Conservation (phyloP, 371 early-diverging fungal genomes). For the Actinomortierella wolfii region DNA sequence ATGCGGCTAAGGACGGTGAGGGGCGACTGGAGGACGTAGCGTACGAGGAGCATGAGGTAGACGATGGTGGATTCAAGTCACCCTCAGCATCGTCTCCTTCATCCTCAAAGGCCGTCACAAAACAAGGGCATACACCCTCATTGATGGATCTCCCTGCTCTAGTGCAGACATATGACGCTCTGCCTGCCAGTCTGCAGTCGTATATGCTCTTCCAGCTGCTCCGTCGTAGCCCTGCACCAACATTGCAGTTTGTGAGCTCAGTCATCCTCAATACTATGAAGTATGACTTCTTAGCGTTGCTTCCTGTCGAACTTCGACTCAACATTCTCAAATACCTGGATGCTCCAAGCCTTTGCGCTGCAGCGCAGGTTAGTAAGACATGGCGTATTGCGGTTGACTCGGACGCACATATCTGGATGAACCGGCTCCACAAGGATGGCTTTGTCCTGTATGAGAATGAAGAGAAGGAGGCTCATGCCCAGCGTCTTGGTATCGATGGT, state of each 20-base stretch:
- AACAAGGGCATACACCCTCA: conserved; percentile 27
- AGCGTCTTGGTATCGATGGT: conserved; percentile 48
- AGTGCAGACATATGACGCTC: conserved; percentile 62
- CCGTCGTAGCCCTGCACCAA: conserved; percentile 64
- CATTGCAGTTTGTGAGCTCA: conserved; percentile 81
- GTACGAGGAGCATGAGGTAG: no score
- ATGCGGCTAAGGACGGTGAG: conserved; percentile 20
- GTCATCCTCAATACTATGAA: conserved; percentile 80
- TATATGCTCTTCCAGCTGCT: conserved; percentile 79
- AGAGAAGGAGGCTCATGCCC: conserved; percentile 51
- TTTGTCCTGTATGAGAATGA: conserved; percentile 62
- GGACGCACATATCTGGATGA: conserved; percentile 65
- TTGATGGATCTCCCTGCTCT: conserved; percentile 55
- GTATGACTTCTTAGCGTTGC: conserved; percentile 81
- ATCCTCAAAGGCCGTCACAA: no score
- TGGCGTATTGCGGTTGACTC: conserved; percentile 83
- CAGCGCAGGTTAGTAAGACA: conserved; percentile 70
- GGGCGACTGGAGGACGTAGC: conserved; percentile 14
- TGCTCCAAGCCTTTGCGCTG: conserved; percentile 72
- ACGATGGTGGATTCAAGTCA: no score
- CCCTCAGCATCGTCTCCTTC: background rate
- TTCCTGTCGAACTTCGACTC: conserved; percentile 79
- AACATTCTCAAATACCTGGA: conserved; percentile 84
- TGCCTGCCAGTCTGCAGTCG: conserved; percentile 71
- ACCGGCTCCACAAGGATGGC: conserved; percentile 57